phyloP scores from a whole-genome alignment of 1,139 yeast species.

The Pichia sp. region DNA sequence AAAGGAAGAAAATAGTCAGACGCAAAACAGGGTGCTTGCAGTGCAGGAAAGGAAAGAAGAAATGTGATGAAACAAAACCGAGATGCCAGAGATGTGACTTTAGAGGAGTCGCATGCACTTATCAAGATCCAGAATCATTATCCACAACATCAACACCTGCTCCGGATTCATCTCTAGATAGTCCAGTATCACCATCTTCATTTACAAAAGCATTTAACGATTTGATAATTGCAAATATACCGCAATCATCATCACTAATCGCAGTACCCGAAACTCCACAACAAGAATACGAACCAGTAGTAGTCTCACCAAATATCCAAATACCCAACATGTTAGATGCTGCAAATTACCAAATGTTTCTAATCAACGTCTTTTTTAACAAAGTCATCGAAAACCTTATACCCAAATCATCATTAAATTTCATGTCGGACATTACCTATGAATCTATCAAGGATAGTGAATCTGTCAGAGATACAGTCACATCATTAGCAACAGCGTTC shows the following conservation, averaged over 20 bases:
- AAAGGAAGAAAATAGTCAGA: neutral
- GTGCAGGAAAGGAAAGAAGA: constrained; percentile 5
- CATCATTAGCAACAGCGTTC: constrained; percentile 2
- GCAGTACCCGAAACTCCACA: too few species aligned
- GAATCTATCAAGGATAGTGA: constrained; percentile 2
- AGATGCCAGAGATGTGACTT: constrained; percentile 1
- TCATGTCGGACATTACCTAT: constrained; percentile 5
- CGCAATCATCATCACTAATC: too few species aligned
- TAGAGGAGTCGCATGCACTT: neutral
- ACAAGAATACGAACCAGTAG: too few species aligned
- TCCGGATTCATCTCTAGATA: too few species aligned
- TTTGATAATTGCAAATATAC: too few species aligned
- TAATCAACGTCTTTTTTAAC: constrained; percentile 9
- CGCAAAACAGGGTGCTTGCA: constrained; percentile 5
- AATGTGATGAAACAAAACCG: constrained; percentile 10
- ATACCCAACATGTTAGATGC: neutral
- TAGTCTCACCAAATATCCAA: too few species aligned
- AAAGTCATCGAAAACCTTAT: neutral
- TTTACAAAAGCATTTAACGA: too few species aligned
- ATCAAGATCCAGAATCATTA: neutral
- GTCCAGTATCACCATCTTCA: too few species aligned
- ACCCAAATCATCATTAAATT: constrained; percentile 1
- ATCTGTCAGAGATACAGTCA: neutral
- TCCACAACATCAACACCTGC: neutral
- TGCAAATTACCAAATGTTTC: neutral